Base-by-base conservation (phyloP, 306 rosid genomes). In the Leucaena leucocephala region DNA sequence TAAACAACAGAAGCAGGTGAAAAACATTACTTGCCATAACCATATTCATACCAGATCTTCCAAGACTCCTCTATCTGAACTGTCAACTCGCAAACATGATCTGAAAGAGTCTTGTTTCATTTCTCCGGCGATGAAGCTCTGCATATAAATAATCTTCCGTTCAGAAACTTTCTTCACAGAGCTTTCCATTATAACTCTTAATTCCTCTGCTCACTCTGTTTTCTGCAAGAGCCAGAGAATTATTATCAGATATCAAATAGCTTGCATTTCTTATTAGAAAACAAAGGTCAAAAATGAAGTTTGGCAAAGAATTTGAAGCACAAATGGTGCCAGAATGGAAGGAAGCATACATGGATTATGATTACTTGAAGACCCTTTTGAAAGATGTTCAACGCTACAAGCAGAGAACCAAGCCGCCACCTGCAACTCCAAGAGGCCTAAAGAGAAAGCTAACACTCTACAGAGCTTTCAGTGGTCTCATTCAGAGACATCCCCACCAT, bases 291-390 rank as follows among this genome's bases (percentile, higher is more conserved):
- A 76, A 76, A 72, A 74, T 88, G 97, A 92, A 92, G 88, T 92
- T 92, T 74, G 93, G 97, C 45, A 88, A 88, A 84, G 90, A 92
- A 72, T 88, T 87, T 21, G 68, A 35, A 1, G 43, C 88, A 33
- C 97, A 90, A 82, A 78, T 90, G 90, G 94, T 90, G 83, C 90
- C 91, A 15, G 97, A 92, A 79, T 92, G 97, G 97, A 86, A 84
- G 19, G 84, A 82, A 61, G 97, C 97, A 11, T 92, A 92, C 91
- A 88, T 87, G 91, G 79, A 90, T 48, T 92, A 90, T 66, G 61
- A 64, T 58, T 17, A 64, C 59, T 80, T 90, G 0, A 92, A 90
- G 38, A 34, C 91, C 63, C 77, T 88, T 59, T 21, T 92, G 79
- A 90, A 92, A 50, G 84, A 86, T 0, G 79, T 92, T 8, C 88